Conservation (phyloP, 257 asterid genomes). For the Rauvolfia tetraphylla region DNA sequence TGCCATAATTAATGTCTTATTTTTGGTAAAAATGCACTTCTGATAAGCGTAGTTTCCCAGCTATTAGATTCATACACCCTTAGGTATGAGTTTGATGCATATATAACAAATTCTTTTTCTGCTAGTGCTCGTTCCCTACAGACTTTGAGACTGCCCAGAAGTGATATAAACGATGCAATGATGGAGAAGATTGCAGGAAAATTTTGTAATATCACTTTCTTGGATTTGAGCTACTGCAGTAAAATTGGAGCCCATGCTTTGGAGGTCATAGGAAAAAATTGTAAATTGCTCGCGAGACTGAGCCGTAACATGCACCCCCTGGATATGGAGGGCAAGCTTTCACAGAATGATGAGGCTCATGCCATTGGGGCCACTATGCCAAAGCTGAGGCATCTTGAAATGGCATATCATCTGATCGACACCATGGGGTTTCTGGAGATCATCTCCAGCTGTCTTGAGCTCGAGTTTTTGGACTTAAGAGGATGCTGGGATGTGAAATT, state of each 20-base stretch:
- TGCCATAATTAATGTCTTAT: not conserved
- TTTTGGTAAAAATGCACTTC: no score
- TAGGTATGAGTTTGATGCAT: not conserved
- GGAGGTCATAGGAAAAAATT: constrained; percentile 31
- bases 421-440: constrained; percentile 27
- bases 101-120: constrained; percentile 12
- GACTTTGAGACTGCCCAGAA: constrained; percentile 32
- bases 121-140: constrained; percentile 34
- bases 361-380: constrained; percentile 40
- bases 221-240: constrained; percentile 41
- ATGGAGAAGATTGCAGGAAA: constrained; percentile 28
- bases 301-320: constrained; percentile 40
- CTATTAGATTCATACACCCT: not conserved
- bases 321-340: constrained; percentile 27
- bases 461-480: constrained; percentile 33
- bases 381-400: constrained; percentile 41
- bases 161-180: constrained; percentile 22
- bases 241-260: constrained; percentile 29
- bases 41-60: no score
- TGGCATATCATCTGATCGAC: constrained; percentile 33
- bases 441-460: constrained; percentile 24
- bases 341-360: constrained; percentile 40
- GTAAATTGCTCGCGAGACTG: constrained; percentile 27
- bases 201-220: constrained; percentile 27
- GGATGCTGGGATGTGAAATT: constrained; percentile 54